These are phyloP conservation scores for Hymenotorrendiella dingleyae DNA, from an alignment of 2,329 filamentous ascomycete species.

Conservation along the genomic window DNA sequence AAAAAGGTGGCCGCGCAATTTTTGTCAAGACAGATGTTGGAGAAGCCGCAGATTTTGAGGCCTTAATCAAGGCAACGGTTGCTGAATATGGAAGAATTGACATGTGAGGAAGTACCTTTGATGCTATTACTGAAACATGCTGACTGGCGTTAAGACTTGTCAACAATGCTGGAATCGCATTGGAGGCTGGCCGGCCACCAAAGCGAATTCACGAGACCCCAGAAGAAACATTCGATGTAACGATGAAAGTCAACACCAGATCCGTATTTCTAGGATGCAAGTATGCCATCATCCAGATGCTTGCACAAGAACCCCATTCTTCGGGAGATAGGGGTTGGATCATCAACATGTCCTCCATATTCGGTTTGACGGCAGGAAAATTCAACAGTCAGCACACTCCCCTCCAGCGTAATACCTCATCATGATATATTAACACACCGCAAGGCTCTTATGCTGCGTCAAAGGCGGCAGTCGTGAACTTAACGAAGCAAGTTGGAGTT, in stretches of 20 bases:
- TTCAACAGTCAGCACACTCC: constrained; percentile 23
- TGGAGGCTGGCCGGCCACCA: constrained; percentile 30
- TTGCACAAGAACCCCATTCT: constrained; percentile 37
- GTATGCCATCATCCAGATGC: constrained; percentile 43
- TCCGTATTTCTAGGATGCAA: constrained; percentile 39
- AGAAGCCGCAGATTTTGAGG: constrained; percentile 32
- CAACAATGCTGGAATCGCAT: constrained; percentile 44
- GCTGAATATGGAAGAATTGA: constrained; percentile 36
- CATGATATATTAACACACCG: too few relatives aligned
- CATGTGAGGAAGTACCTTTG: constrained; percentile 31
- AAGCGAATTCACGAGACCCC: constrained; percentile 40
- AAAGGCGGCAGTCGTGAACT: constrained; percentile 44
- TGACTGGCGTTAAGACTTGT: constrained; percentile 32
- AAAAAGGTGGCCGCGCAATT: constrained; percentile 32
- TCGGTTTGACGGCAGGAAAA: constrained; percentile 34
- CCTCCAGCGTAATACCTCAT: too few relatives aligned
- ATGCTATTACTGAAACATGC: not conserved
- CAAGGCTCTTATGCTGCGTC: constrained; percentile 39
- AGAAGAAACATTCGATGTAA: constrained; percentile 40
- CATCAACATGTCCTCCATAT: constrained; percentile 42
- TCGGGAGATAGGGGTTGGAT: constrained; percentile 43
- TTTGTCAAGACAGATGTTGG: constrained; percentile 42
- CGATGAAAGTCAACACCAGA: constrained; percentile 34
- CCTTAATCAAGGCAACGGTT: constrained; percentile 33
- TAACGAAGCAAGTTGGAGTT: constrained; percentile 42